Base-by-base conservation (phyloP, 139 green algal species). In the Chlamydomonas applanata region DNA sequence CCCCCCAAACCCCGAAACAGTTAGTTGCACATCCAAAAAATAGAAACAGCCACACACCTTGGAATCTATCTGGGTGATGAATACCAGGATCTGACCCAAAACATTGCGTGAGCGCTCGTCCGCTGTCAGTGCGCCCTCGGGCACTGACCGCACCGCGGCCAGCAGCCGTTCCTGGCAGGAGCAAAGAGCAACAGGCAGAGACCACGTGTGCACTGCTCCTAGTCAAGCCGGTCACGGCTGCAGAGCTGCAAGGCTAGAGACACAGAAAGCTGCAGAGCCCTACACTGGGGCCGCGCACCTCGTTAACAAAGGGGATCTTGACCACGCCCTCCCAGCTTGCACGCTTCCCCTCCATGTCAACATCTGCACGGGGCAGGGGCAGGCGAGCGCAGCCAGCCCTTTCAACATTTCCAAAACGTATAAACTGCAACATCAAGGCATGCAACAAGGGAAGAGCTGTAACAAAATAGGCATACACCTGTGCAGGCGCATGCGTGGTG, bases 301-400 rank as follows among this genome's bases (percentile, higher is more conserved):
- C 82, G 49, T 93, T 86, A 17, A 95, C 85, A 77, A 95, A 93
- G 5, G 85, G 86, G 62, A 94, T 68, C 65, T 91, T 84, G 14
- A 95, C 91, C 4, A 96, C 77, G 29, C 86, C 94, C 85, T 98
- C 94, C 93, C 93, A 98, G 69, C 96, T 91, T 17, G 90, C 87
- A 5, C 94, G 84, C 84, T 97, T 98, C 52, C 94, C 94, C 85
- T 98, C 94, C 80, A 92, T 84, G 82, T 98, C 94, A 5, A 97
- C 78, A 45, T 80, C 60, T 54, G 40, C 11, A n/a, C n/a, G n/a
- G n/a, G n/a, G n/a, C n/a, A n/a, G n/a, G n/a, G n/a, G n/a, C n/a
- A n/a, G n/a, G n/a, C n/a, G n/a, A n/a, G n/a, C n/a, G n/a, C n/a
- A 64, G 72, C 29, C 29, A 76, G 60, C 2, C 9, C 17, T 5